These are phyloP conservation scores for Fraxinus platypoda DNA, from an alignment of 305 asterid species.

Conservation along the genomic window DNA sequence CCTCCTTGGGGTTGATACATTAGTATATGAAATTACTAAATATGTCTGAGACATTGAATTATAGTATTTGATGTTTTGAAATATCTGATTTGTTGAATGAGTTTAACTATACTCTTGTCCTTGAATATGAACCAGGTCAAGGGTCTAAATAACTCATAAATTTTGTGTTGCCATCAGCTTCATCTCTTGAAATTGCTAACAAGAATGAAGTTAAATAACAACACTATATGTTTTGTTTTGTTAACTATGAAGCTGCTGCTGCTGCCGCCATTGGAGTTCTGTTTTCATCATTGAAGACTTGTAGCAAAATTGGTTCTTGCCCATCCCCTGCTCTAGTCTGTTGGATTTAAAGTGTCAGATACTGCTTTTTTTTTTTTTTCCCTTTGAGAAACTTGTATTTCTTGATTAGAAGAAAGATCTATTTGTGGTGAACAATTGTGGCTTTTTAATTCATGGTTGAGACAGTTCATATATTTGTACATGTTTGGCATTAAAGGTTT, in stretches of 20 bases:
- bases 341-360: background rate
- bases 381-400: background rate
- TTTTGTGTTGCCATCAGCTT: slow-evolving; percentile 9
- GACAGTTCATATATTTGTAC: background rate
- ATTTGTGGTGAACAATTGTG: background rate
- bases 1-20: slow-evolving; percentile 13
- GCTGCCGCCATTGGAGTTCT: background rate
- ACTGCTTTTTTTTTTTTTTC: too few species aligned
- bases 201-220: slow-evolving; percentile 3
- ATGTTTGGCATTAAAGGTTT: background rate
- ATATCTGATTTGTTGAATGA: background rate
- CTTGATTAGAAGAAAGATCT: background rate
- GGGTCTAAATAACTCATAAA: slow-evolving; percentile 7
- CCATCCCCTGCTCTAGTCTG: background rate
- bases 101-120: background rate
- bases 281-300: background rate
- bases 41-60: background rate
- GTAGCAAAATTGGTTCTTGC: background rate
- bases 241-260: background rate
- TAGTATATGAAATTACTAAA: background rate
- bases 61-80: background rate
- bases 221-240: background rate
- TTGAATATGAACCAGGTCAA: background rate
- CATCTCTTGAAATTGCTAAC: background rate
- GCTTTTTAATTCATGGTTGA: background rate